phyloP scores from a whole-genome alignment of 2,329 filamentous ascomycete genomes.

The Aspergillus texensis region DNA sequence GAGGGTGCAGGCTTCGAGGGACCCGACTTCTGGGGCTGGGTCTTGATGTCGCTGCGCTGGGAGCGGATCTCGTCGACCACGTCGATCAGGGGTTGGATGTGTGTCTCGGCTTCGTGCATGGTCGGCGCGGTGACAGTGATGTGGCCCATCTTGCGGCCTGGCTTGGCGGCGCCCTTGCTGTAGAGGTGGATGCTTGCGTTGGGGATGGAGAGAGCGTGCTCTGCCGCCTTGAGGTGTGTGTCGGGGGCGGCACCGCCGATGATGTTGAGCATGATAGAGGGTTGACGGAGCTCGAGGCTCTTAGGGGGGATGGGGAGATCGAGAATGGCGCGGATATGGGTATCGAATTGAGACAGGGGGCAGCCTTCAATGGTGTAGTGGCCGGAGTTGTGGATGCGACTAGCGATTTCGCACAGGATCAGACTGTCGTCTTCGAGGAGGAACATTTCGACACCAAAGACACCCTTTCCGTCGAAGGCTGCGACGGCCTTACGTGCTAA shows the following conservation, averaged over 20 bases:
- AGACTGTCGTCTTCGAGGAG: constrained; percentile 72
- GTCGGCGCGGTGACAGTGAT: constrained; percentile 76
- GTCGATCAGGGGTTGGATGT: constrained; percentile 71
- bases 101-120: constrained; percentile 67
- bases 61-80: constrained; percentile 78
- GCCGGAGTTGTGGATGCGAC: constrained; percentile 84
- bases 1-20: constrained; percentile 37
- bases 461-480: constrained; percentile 82
- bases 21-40: constrained; percentile 34
- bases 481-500: constrained; percentile 78
- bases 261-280: constrained; percentile 59
- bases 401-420: constrained; percentile 84
- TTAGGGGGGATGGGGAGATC: constrained; percentile 63
- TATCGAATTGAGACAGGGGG: constrained; percentile 86
- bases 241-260: constrained; percentile 61
- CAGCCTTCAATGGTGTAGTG: constrained; percentile 96
- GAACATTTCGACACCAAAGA: constrained; percentile 98
- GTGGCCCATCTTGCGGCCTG: constrained; percentile 92
- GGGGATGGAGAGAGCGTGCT: constrained; percentile 59
- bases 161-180: constrained; percentile 81
- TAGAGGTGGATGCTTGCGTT: constrained; percentile 79
- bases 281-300: constrained; percentile 49
- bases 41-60: constrained; percentile 48
- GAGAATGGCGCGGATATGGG: constrained; percentile 83
- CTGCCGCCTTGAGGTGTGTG: constrained; percentile 62